A percentile compares a stretch with the other conserved stretches of the same genome.
Conservation (phyloP, 2,329 filamentous ascomycete genomes). For the Aureobasidium namibiae region DNA sequence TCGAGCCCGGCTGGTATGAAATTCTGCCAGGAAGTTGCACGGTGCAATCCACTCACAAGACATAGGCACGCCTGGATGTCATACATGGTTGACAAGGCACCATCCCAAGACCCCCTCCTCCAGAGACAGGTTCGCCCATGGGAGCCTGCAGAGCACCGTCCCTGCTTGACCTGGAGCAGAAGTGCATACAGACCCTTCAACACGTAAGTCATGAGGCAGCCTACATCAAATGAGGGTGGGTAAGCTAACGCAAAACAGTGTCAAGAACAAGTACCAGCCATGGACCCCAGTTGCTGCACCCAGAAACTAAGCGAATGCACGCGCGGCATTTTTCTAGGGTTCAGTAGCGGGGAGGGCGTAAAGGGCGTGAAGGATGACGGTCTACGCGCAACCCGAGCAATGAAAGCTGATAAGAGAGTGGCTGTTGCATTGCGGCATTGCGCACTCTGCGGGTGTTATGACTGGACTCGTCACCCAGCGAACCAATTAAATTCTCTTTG, state of each 20-base stretch:
- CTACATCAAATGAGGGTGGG: not conserved
- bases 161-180: constrained; percentile 66
- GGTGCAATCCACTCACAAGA: constrained; percentile 10
- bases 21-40: not conserved
- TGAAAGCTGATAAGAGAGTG: constrained; percentile 4
- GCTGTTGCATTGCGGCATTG: not conserved
- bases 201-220: constrained; percentile 60
- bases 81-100: constrained; percentile 83
- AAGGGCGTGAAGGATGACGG: constrained; percentile 11
- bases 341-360: not conserved
- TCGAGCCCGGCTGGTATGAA: constrained; percentile 77
- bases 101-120: constrained; percentile 65
- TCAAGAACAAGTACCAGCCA: constrained; percentile 41
- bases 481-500: constrained; percentile 10
- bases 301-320: constrained; percentile 20
- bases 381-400: not conserved
- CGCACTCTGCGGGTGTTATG: constrained; percentile 5
- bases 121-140: constrained; percentile 60
- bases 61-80: constrained; percentile 89
- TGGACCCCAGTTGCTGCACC: constrained; percentile 42
- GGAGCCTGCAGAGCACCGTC: constrained; percentile 65
- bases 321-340: not conserved
- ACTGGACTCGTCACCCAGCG: not conserved
- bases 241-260: constrained; percentile 24
- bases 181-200: constrained; percentile 88